These are phyloP conservation scores for Trichoderma harzianum DNA, from an alignment of 2,329 filamentous ascomycete genomes.

Conservation along the genomic window DNA sequence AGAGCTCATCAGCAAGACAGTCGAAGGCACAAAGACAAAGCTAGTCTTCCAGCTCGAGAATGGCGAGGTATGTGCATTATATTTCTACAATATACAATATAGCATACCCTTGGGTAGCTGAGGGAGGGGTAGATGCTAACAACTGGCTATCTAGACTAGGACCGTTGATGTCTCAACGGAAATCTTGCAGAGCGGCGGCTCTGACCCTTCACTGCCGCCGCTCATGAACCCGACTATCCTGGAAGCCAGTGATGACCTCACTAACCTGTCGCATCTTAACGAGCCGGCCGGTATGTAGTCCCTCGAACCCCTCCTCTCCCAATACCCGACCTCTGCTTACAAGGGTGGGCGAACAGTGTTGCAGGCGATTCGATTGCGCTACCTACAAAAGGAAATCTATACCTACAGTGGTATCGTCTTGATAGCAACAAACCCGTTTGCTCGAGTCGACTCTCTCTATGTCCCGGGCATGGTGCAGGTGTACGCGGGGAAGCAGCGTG, in stretches of 20 bases:
- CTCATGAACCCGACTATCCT: constrained; percentile 98
- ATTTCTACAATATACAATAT: background rate
- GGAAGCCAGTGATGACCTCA: constrained; percentile 96
- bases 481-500: constrained; percentile 93
- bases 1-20: constrained; percentile 81
- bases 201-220: constrained; percentile 76
- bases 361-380: constrained; percentile 95
- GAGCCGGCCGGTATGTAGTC: constrained; percentile 78
- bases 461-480: constrained; percentile 99
- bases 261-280: constrained; percentile 95
- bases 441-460: constrained; percentile 94
- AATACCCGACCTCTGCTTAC: constrained; percentile 24
- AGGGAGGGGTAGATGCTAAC: background rate
- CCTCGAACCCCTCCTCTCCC: background rate
- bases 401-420: constrained; percentile 98
- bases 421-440: constrained; percentile 97
- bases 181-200: constrained; percentile 68
- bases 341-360: constrained; percentile 59
- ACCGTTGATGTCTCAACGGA: constrained; percentile 72
- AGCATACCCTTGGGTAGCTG: background rate
- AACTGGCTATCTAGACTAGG: constrained; percentile 59
- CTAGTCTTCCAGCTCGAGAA: constrained; percentile 87
- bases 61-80: constrained; percentile 70
- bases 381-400: constrained; percentile 98
- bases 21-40: constrained; percentile 81